phyloP scores from a whole-genome alignment of 2,329 filamentous ascomycete genomes.

The Clonostachys sp. region DNA sequence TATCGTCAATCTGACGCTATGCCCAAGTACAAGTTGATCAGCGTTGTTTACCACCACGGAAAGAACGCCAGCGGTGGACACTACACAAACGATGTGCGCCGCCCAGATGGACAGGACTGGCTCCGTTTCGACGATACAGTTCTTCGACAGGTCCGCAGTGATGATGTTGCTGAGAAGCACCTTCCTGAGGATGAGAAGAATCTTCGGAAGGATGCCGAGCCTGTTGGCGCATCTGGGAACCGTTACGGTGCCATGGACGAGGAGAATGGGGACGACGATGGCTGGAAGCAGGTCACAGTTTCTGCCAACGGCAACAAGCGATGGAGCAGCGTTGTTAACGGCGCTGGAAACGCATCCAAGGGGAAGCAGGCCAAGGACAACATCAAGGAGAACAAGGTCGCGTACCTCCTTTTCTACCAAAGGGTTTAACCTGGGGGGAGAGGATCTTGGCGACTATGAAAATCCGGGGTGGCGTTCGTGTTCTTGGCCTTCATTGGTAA shows the following conservation, averaged over 20 bases:
- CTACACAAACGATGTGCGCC: slow-evolving; percentile 94
- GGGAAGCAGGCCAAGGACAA: slow-evolving; percentile 54
- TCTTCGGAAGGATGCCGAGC: slow-evolving; percentile 13
- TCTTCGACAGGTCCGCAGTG: slow-evolving; percentile 76
- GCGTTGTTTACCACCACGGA: slow-evolving; percentile 94
- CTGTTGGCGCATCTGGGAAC: slow-evolving; percentile 52
- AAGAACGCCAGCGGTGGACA: slow-evolving; percentile 95
- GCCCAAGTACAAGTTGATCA: slow-evolving; percentile 81
- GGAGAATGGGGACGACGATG: slow-evolving; percentile 59
- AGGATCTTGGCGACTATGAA: no score
- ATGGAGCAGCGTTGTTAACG: slow-evolving; percentile 67
- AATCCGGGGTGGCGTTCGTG: no score
- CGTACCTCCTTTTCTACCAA: slow-evolving; percentile 95
- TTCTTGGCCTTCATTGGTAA: no score
- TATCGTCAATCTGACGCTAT: slow-evolving; percentile 60
- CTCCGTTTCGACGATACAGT: slow-evolving; percentile 92
- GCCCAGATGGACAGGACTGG: slow-evolving; percentile 95
- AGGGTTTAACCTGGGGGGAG: slow-evolving; percentile 42
- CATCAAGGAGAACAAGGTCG: slow-evolving; percentile 91
- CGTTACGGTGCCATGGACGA: slow-evolving; percentile 70
- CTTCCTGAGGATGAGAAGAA: slow-evolving; percentile 73
- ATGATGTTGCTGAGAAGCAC: slow-evolving; percentile 85
- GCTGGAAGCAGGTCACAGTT: slow-evolving; percentile 77
- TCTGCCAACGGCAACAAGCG: slow-evolving; percentile 61
- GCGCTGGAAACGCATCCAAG: slow-evolving; percentile 51